Percentiles rank a stretch among this genome's conserved stretches.
These are phyloP conservation scores for Lentinula raphanica DNA, from an alignment of 768 basidiomycete species.

Conservation along the genomic window DNA sequence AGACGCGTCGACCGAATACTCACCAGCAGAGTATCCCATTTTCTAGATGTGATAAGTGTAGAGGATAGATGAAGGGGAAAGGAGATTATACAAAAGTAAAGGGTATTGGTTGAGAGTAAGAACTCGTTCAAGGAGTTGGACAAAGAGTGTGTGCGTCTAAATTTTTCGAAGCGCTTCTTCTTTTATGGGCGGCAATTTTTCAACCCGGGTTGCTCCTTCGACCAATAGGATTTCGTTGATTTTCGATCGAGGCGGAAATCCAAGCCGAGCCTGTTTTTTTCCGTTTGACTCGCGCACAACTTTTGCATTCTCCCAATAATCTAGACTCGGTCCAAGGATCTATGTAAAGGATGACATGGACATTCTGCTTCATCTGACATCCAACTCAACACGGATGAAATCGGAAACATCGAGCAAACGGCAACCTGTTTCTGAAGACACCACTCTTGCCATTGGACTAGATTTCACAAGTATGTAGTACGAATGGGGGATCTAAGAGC, in stretches of 20 bases:
- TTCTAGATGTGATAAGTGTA: not conserved
- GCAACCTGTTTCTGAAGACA: no score
- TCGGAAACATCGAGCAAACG: no score
- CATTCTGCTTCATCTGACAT: no score
- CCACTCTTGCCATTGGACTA: no score
- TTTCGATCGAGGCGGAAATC: not conserved
- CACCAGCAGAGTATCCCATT: constrained; percentile 43
- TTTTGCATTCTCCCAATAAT: no score
- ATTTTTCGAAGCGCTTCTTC: constrained; percentile 4
- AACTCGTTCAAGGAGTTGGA: not conserved
- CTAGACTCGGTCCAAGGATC: no score
- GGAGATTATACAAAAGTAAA: constrained; percentile 9
- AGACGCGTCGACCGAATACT: constrained; percentile 12
- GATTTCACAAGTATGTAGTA: no score
- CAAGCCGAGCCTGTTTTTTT: no score
- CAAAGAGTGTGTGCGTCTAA: not conserved
- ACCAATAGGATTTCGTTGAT: constrained; percentile 6
- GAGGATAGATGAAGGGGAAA: not conserved
- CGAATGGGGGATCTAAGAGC: no score
- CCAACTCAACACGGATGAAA: no score
- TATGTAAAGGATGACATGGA: no score
- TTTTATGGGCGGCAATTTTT: not conserved
- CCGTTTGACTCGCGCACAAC: no score
- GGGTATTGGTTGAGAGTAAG: not conserved
- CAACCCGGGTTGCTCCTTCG: not conserved